These are phyloP conservation scores for Mixia osmundae DNA, from an alignment of 1,284 basidiomycete genomes.

Conservation along the genomic window DNA sequence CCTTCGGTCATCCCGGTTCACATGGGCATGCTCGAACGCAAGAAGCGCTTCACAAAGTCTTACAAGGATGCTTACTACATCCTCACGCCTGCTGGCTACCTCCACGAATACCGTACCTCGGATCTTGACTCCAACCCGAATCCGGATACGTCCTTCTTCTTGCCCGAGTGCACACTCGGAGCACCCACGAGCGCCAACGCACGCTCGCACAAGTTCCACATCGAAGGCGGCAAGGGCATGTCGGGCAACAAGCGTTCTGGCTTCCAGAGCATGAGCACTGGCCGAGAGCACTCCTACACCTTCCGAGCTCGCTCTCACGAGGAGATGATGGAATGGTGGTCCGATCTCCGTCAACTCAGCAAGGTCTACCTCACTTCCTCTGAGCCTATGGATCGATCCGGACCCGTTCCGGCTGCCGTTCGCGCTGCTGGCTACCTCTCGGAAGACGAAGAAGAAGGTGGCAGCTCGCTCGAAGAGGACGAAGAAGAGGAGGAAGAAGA, in stretches of 20 bases:
- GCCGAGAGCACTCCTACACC: slow-evolving; percentile 37
- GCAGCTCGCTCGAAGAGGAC: slow-evolving; percentile 26
- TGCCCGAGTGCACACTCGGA: slow-evolving; percentile 86
- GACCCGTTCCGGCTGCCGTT: slow-evolving; percentile 81
- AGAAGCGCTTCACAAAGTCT: slow-evolving; percentile 82
- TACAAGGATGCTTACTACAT: slow-evolving; percentile 81
- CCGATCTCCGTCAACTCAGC: slow-evolving; percentile 87
- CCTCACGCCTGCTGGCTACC: slow-evolving; percentile 81
- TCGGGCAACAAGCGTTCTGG: slow-evolving; percentile 5
- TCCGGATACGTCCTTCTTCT: slow-evolving; percentile 72
- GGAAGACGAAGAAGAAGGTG: slow-evolving; percentile 37
- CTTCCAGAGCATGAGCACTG: slow-evolving; percentile 18
- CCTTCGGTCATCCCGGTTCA: slow-evolving; percentile 71
- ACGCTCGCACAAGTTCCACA: slow-evolving; percentile 86
- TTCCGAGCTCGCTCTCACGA: slow-evolving; percentile 77
- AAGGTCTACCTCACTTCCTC: slow-evolving; percentile 83
- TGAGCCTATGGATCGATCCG: slow-evolving; percentile 78
- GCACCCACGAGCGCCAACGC: slow-evolving; percentile 50
- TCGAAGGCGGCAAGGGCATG: slow-evolving; percentile 59
- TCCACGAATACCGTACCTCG: slow-evolving; percentile 40
- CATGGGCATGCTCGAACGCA: slow-evolving; percentile 76
- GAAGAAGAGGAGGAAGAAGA: slow-evolving; percentile 52
- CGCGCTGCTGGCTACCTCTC: slow-evolving; percentile 54
- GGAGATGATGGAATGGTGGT: slow-evolving; percentile 99
- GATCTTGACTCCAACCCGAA: slow-evolving; percentile 39